Evolutionary conservation across 768 basidiomycete genomes (phyloP), one percentile per base, ranked within the genome.

Genomic region (Rickenella mellea): DNA sequence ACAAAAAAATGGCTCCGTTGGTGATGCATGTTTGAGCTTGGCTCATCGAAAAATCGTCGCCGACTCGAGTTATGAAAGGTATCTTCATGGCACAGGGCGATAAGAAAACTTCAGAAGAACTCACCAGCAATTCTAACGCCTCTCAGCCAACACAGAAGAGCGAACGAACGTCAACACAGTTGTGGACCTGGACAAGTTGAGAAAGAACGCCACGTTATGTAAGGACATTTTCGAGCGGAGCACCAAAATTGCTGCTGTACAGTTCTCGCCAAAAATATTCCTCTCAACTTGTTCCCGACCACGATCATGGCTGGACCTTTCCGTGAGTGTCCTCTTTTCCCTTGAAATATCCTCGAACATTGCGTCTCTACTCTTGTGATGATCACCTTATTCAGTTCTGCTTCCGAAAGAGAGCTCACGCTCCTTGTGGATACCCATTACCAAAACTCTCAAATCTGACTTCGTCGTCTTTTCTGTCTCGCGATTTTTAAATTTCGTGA

Each of bases 1-100:
- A 41, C 31, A 53, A 40, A 35, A 28, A 42, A 54, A 56, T 58
- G 50, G 62, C 59, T 69, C 67, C 64, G 67, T 63, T 69, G 67
- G 67, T 69, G 68, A 68, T 84, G 81, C 81, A 83, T 83, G 80
- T 81, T 78, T 57, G 67, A 80, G 83, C 79, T 62, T 58, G 80
- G 80, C 69, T 81, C 80, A 81, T 74, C 64, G 66, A 63, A 50
- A 58, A 60, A 71, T 60, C 68, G 62, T 83, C 81, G 76, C 80
- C 79, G 58, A 67, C 80, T 81, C 80, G 76, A 55, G 63, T 61
- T 59, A 77, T 78, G 77, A 78, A 78, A 63, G 61, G 50, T 71
- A 78, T 83, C 80, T 76, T 82, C 80, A 72, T 60, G 6, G 57
- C 61, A 54, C 57, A 15, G 27, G 19, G 35, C 27, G 27, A 33